A percentile compares a stretch with the other conserved stretches of the same genome.
phyloP scores from a whole-genome alignment of 257 asterid species.

The Rauvolfia tetraphylla region DNA sequence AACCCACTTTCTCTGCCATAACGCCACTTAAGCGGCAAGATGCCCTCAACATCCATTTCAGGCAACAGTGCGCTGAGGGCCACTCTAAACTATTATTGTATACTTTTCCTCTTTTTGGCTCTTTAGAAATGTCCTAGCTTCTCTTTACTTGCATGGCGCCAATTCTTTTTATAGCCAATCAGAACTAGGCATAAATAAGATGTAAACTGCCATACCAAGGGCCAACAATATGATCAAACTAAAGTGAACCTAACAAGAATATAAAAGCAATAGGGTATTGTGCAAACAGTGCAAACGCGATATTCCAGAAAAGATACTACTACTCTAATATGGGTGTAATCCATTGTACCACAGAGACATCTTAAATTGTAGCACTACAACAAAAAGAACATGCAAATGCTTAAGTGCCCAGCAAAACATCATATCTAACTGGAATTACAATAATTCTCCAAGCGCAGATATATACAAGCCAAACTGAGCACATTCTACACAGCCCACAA shows the following conservation, averaged over 20 bases:
- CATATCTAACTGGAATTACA: slow-evolving; percentile 13
- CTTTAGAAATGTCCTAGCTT: neutral
- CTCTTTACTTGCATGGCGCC: neutral
- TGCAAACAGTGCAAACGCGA: neutral
- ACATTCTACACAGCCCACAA: slow-evolving; percentile 27
- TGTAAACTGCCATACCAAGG: neutral
- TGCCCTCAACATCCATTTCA: neutral
- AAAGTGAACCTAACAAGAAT: neutral
- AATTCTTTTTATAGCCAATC: neutral
- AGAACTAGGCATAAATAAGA: neutral
- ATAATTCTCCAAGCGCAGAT: slow-evolving; percentile 31
- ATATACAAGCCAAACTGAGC: slow-evolving; percentile 47
- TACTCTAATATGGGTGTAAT: neutral
- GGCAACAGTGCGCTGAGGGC: neutral
- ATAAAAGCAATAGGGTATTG: neutral
- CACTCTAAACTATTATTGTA: neutral
- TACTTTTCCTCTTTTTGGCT: neutral
- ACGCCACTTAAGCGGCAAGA: neutral
- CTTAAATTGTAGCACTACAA: slow-evolving; percentile 5
- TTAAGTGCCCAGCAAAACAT: slow-evolving; percentile 2
- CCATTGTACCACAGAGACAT: neutral
- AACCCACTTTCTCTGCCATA: neutral
- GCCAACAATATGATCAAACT: neutral
- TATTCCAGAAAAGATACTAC: neutral
- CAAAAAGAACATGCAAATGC: neutral